Evolutionary conservation across 345 rosid species (phyloP).

Genomic region (Hypericum perforatum): DNA sequence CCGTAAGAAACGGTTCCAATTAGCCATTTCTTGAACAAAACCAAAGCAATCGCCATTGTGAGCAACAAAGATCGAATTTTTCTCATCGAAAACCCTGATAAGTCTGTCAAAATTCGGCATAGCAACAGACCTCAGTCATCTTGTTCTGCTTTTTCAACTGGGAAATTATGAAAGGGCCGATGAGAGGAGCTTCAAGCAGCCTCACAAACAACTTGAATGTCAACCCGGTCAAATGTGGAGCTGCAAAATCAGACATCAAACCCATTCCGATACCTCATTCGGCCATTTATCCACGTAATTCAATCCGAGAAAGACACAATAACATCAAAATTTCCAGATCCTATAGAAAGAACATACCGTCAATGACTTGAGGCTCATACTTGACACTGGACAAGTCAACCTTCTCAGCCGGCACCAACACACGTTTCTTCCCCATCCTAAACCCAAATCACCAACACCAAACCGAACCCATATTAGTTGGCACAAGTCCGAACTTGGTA

Average conservation of each 20-base stretch:
- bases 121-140: constrained; percentile 42
- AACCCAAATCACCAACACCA: too few species aligned
- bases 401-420: constrained; percentile 42
- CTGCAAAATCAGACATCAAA: constrained; percentile 23
- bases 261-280: too few species aligned
- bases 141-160: constrained; percentile 48
- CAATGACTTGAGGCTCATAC: constrained; percentile 37
- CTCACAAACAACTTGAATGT: constrained; percentile 47
- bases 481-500: too few species aligned
- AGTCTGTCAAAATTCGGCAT: neutral
- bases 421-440: constrained; percentile 48
- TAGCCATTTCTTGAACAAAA: neutral
- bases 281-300: too few species aligned
- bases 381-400: constrained; percentile 44
- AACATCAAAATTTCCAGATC: too few species aligned
- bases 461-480: too few species aligned
- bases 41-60: neutral
- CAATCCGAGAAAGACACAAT: too few species aligned
- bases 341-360: constrained; percentile 26
- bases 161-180: constrained; percentile 48
- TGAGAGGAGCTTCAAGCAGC: constrained; percentile 46
- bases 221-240: constrained; percentile 70
- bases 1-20: neutral
- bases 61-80: neutral
- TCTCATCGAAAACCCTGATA: neutral